Base-by-base conservation (phyloP, 225 moss, liverwort and hornwort genomes). In the Lunularia cruciata region DNA sequence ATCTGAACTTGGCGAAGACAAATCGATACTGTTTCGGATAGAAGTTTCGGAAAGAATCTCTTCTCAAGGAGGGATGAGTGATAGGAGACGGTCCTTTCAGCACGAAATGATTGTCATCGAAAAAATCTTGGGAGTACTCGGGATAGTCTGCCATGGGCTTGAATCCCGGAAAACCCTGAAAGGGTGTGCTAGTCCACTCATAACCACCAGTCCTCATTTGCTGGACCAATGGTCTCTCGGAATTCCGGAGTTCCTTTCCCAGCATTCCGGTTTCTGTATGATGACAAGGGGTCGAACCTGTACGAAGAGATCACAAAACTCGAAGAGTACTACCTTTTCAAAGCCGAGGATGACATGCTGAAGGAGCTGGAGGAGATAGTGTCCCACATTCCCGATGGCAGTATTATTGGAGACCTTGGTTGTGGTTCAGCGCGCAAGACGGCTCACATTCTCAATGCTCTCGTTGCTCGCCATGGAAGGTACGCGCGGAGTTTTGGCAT, bases 401-500 rank as follows among this genome's bases (percentile, higher is more conserved):
- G 86, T 58, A 80, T 95, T 23, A 67, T 92, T 30, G 91, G 88
- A 66, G 92, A 95, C 77, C 89, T 95, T n/a, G 95, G 95, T 0
- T 95, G 95, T 32, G 95, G 95, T 38, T 90, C 92, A 33, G 92
- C 91, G 38, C 79, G 74, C 34, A 95, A 95, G 63, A 92, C 95
- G 6, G 57, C 81, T 12, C 79, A 82, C 39, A 38, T 95, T n/a
- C 78, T 92, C 38, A 84, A 75, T 15, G 86, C 88, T 25, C 65
- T 90, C 23, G 80, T 84, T 30, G 66, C 78, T 28, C 79, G 83
- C 46, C 84, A 88, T 26, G 85, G 85, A 68, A 81, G 86, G 92
- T 91, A 58, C 31, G 43, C 43, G 1, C 16, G 43, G 16, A 43
- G 16, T 43, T 43, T 43, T 0, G 11, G 43, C 1, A 43, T 43